Evolutionary conservation across 495 filamentous ascomycete genomes (phyloP).

Genomic region (Aspergillus baeticus): DNA sequence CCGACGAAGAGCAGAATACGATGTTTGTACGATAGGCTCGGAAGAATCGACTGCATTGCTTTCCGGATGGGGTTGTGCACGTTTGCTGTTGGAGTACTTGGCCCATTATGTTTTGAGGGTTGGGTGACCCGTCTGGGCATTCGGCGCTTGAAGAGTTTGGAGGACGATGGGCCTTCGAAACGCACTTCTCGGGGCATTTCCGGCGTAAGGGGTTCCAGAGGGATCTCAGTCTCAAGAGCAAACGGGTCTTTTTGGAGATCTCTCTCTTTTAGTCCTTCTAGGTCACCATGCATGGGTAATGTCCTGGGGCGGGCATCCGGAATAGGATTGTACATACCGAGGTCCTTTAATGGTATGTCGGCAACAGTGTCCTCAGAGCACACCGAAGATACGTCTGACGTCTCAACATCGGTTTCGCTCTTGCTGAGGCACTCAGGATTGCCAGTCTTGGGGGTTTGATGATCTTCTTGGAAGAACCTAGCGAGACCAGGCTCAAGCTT

Average conservation of each 20-base stretch:
- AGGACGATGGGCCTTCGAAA: not conserved
- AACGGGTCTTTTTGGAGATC: not conserved
- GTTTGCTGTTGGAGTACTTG: not conserved
- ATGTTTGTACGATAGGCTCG: constrained; percentile 51
- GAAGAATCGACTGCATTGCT: constrained; percentile 77
- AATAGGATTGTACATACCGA: not conserved
- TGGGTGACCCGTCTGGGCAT: not conserved
- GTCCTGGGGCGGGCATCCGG: not conserved
- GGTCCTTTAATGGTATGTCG: not conserved
- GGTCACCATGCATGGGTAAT: not conserved
- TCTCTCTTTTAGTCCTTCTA: not conserved
- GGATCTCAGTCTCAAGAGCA: not conserved
- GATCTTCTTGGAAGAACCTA: constrained; percentile 1
- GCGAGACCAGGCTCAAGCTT: constrained; percentile 24
- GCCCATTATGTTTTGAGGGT: not conserved
- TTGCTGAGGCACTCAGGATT: not conserved
- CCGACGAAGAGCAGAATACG: constrained; percentile 60
- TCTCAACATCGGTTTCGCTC: not conserved
- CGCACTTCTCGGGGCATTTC: not conserved
- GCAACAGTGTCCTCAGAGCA: not conserved
- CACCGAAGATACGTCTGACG: not conserved
- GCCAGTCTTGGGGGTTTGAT: no score
- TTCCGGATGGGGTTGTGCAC: constrained; percentile 32
- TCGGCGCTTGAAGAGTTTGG: not conserved
- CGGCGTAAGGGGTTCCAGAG: not conserved